Conservation (phyloP, 116 monocot species). For the Dioscorea cayenensis region DNA sequence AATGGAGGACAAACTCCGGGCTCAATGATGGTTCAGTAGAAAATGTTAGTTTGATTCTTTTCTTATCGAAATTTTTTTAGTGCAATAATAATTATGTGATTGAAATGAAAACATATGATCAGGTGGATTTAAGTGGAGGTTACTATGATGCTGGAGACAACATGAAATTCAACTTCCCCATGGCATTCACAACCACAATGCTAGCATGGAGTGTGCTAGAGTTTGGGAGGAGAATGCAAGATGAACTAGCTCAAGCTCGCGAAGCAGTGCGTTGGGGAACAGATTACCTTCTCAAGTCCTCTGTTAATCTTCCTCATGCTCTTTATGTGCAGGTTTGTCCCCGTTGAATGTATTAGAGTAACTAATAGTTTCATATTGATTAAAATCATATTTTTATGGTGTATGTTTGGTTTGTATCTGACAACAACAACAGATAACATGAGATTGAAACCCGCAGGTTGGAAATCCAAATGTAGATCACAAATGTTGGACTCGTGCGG, state of each 20-base stretch:
- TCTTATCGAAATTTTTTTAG: no score
- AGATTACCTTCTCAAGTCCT: constrained; percentile 47
- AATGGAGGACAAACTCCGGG: constrained; percentile 60
- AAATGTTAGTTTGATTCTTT: constrained; percentile 20
- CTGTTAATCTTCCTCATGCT: constrained; percentile 7
- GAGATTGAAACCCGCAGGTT: constrained; percentile 20
- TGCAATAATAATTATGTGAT: neutral
- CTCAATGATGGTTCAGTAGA: constrained; percentile 42
- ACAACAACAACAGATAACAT: neutral
- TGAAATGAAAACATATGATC: neutral
- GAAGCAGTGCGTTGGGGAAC: constrained; percentile 33
- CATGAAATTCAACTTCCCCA: constrained; percentile 40
- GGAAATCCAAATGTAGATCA: constrained; percentile 48
- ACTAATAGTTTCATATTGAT: no score
- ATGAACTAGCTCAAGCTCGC: constrained; percentile 10
- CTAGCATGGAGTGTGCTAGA: constrained; percentile 40
- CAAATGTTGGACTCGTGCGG: constrained; percentile 53
- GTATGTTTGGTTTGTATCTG: no score
- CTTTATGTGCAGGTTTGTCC: constrained; percentile 28
- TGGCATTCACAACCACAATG: constrained; percentile 48
- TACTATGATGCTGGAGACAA: constrained; percentile 52
- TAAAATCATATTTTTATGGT: no score
- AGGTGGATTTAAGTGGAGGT: constrained; percentile 41
- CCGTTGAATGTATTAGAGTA: neutral
- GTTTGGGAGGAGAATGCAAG: constrained; percentile 23